These are phyloP conservation scores for Grosmannia clavigera DNA, from an alignment of 2,329 filamentous ascomycete species.

Conservation along the genomic window DNA sequence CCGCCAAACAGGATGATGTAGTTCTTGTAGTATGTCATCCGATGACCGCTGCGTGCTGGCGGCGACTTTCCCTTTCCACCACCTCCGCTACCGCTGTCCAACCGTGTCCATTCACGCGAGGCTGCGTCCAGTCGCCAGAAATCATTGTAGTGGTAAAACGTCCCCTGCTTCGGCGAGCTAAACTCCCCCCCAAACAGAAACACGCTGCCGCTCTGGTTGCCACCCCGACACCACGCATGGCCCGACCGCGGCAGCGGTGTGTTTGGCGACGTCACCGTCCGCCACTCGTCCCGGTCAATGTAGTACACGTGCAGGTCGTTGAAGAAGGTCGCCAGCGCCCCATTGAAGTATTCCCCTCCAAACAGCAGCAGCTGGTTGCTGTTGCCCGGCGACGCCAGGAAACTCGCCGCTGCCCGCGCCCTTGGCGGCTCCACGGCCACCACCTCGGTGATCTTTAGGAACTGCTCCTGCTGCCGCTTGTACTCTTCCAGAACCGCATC, in stretches of 20 bases:
- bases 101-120: constrained; percentile 77
- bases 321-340: constrained; percentile 64
- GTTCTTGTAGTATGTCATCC: constrained; percentile 95
- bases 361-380: constrained; percentile 82
- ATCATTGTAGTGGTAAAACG: constrained; percentile 98
- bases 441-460: constrained; percentile 83
- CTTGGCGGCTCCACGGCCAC: constrained; percentile 58
- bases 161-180: constrained; percentile 90
- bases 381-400: constrained; percentile 77
- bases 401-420: constrained; percentile 64
- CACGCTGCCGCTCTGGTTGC: constrained; percentile 65
- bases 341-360: constrained; percentile 93
- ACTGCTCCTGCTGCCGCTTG: constrained; percentile 83
- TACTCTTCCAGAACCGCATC: constrained; percentile 91
- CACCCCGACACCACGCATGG: constrained; percentile 87
- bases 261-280: constrained; percentile 80
- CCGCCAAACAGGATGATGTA: constrained; percentile 93
- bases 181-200: constrained; percentile 97
- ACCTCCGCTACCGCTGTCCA: constrained; percentile 41
- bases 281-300: constrained; percentile 81
- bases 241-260: constrained; percentile 81
- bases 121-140: constrained; percentile 87
- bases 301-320: constrained; percentile 59
- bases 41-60: constrained; percentile 77
- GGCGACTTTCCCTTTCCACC: constrained; percentile 55